Base-by-base conservation (phyloP, 129 eudicot species). In the Helianthus tuberosus region DNA sequence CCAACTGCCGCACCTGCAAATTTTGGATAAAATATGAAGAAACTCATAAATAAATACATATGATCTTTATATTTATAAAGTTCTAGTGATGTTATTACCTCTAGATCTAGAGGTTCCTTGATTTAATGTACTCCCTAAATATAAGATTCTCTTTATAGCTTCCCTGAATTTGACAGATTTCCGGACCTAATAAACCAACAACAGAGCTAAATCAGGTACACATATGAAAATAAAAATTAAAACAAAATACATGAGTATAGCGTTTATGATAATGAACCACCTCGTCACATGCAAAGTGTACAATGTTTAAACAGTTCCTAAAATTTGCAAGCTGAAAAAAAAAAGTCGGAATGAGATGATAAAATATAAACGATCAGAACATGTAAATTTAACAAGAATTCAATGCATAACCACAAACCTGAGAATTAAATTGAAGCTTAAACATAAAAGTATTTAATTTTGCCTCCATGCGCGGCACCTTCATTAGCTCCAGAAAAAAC, bases 81-180 rank as follows among this genome's bases (percentile, higher is more conserved):
- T 5, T 66, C 3, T 41, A 39, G 43, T 38, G 43, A 29, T 46
- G 59, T 81, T 57, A 80, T 73, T 86, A 88, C 98, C 91, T 75
- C 98, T 88, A 14, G 96, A 96, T 75, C 98, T 88, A 14, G 96
- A 96, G 77, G 98, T 90, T 83, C 96, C 96, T 64, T 83, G 89
- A 75, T 90, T 87, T 82, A 93, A 77, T 71, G 89, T 79, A 67
- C 89, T 88, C 53, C 96, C 96, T 70, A 93, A 79, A 79, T 75
- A 80, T 64, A 88, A 78, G 39, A 90, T 83, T 75, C 67, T 80
- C 79, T 88, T 86, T 91, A 93, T 82, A 50, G 88, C 83, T 76
- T 84, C 91, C 74, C 81, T 93, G 81, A 93, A 75, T 74, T 86
- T 93, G 67, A 57, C 43, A 64, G 98, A 93, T 46, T 69, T 84